These are phyloP conservation scores for Chalciporus sphaerocephalus DNA, from an alignment of 768 basidiomycete species.

Conservation along the genomic window DNA sequence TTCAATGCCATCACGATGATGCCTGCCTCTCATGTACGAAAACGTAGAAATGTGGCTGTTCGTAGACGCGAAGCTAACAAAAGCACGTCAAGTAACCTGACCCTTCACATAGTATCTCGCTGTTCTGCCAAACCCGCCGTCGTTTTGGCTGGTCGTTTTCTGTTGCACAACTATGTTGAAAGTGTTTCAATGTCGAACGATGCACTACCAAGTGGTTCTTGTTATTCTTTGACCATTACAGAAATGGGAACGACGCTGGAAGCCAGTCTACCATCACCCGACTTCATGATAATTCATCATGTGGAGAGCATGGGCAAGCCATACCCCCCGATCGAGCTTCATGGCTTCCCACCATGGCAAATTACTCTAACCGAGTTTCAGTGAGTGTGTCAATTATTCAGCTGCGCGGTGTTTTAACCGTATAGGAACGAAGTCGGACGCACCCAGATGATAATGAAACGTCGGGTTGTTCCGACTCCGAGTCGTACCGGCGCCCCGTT, in stretches of 20 bases:
- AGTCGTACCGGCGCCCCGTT: constrained; percentile 2
- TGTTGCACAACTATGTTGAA: constrained; percentile 32
- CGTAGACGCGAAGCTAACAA: constrained; percentile 18
- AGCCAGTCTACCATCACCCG: constrained; percentile 60
- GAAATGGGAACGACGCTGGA: constrained; percentile 51
- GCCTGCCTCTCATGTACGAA: constrained; percentile 13
- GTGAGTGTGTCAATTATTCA: constrained; percentile 39
- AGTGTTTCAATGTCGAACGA: constrained; percentile 1
- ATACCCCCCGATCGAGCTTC: constrained; percentile 53
- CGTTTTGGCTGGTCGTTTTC: constrained; percentile 46
- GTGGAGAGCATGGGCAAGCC: constrained; percentile 37
- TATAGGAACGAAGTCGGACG: constrained; percentile 17
- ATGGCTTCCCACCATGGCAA: constrained; percentile 85
- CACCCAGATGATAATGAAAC: constrained; percentile 11
- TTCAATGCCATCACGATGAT: constrained; percentile 19
- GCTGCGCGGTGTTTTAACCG: constrained; percentile 5
- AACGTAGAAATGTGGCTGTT: constrained; percentile 25
- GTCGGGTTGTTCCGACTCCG: not conserved
- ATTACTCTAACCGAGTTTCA: constrained; percentile 75
- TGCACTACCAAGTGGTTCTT: not conserved
- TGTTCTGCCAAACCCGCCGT: constrained; percentile 63
- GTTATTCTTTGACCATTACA: constrained; percentile 40
- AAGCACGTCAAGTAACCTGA: constrained; percentile 29
- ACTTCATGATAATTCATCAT: constrained; percentile 73
- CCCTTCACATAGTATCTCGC: constrained; percentile 54